A percentile compares a stretch with the other conserved stretches of the same genome.
These are phyloP conservation scores for Juncus effusus DNA, from an alignment of 176 grass and related monocot genomes.

Conservation along the genomic window DNA sequence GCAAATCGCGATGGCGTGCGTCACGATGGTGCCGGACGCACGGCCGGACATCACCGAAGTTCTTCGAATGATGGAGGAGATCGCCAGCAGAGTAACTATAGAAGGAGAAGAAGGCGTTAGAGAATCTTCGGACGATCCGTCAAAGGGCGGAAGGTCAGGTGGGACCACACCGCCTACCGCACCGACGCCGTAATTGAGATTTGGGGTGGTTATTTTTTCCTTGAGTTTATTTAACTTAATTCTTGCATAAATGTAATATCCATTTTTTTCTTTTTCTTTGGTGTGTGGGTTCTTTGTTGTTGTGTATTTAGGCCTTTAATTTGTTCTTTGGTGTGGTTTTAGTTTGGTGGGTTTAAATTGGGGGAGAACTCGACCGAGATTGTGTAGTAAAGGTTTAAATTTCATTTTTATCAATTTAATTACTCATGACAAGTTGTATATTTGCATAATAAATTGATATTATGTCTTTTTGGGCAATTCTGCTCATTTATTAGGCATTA, in stretches of 20 bases:
- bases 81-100: conserved; percentile 34
- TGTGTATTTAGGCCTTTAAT: conserved; percentile 26
- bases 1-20: conserved; percentile 87
- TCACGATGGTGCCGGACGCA: conserved; percentile 48
- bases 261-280: neutral
- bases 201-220: conserved; percentile 38
- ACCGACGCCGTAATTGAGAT: conserved; percentile 62
- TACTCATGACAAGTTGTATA: neutral
- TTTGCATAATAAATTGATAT: neutral
- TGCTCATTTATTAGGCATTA: too few relatives aligned
- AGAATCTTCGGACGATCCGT: conserved; percentile 38
- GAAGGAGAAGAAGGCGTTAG: conserved; percentile 46
- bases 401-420: neutral
- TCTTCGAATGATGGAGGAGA: conserved; percentile 62
- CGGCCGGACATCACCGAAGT: conserved; percentile 47
- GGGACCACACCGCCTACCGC: conserved; percentile 49
- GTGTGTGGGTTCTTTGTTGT: conserved; percentile 17
- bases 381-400: conserved; percentile 16
- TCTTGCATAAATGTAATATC: conserved; percentile 58
- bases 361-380: conserved; percentile 23
- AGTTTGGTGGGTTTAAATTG: conserved; percentile 20
- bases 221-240: conserved; percentile 32
- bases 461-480: too few relatives aligned
- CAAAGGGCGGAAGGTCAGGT: conserved; percentile 41
- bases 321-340: conserved; percentile 13